A percentile compares a stretch with the other conserved stretches of the same genome.
Evolutionary conservation across 2,329 filamentous ascomycete species (phyloP).

Genomic region (Aureobasidium musti): DNA sequence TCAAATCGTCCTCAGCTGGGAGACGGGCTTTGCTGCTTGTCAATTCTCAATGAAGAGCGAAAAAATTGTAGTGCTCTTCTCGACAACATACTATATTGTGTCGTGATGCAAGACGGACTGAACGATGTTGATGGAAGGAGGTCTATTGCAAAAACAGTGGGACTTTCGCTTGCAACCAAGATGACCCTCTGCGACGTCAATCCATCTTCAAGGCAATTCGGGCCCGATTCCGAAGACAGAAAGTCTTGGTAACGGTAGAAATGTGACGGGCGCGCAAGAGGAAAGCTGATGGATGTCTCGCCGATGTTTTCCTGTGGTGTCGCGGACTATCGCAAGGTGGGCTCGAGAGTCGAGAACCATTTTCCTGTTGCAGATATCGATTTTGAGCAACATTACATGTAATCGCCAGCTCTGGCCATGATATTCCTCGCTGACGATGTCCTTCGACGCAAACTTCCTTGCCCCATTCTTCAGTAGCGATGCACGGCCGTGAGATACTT

Average conservation of each 20-base stretch:
- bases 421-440: too few species aligned
- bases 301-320: not conserved
- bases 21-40: too few species aligned
- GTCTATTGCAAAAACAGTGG: not conserved
- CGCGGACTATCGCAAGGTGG: not conserved
- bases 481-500: too few species aligned
- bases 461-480: too few species aligned
- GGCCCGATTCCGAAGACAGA: not conserved
- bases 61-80: too few species aligned
- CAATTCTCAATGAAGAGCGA: too few species aligned
- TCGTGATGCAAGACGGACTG: not conserved
- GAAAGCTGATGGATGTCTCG: not conserved
- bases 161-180: slow-evolving; percentile 1
- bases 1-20: not conserved
- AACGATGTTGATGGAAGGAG: not conserved
- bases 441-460: too few species aligned
- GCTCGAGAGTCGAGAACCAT: not conserved
- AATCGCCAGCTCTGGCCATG: too few species aligned
- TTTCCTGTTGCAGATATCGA: not conserved
- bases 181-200: not conserved
- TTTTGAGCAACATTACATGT: too few species aligned
- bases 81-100: not conserved
- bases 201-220: not conserved
- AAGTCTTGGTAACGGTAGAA: not conserved
- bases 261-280: too few species aligned